Percentiles rank a stretch among this genome's conserved stretches.
Conservation (phyloP, 2,329 filamentous ascomycete genomes). For the Stemphylium beticola region DNA sequence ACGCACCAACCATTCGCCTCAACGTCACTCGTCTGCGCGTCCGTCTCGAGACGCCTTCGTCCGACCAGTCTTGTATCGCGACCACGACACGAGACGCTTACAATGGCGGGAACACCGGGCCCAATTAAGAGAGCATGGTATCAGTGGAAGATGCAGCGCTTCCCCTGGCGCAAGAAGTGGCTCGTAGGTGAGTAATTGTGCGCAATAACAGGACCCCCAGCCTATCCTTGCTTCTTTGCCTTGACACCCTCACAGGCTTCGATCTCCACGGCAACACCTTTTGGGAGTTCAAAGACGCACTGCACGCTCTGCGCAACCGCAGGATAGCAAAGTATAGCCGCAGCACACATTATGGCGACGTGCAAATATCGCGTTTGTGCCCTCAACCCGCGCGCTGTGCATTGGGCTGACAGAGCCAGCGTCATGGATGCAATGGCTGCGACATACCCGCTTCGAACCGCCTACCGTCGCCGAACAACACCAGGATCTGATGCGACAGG, state of each 20-base stretch:
- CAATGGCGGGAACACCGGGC: conserved; percentile 49
- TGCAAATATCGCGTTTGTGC: conserved; percentile 62
- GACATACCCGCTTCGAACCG: conserved; percentile 63
- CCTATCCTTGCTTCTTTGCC: conserved; percentile 7
- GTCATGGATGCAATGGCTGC: conserved; percentile 73
- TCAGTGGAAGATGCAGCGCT: conserved; percentile 66
- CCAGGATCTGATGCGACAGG: conserved; percentile 62
- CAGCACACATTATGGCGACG: conserved; percentile 63
- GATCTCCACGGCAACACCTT: conserved; percentile 70
- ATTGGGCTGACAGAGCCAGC: conserved; percentile 48
- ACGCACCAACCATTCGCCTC: conserved; percentile 32
- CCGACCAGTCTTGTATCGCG: conserved; percentile 8
- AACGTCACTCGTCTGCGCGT: conserved; percentile 37
- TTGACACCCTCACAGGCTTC: conserved; percentile 53
- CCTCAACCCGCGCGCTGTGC: not conserved
- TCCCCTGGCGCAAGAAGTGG: conserved; percentile 68
- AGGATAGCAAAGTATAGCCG: conserved; percentile 64
- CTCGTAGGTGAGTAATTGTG: conserved; percentile 58
- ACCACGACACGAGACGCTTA: conserved; percentile 20
- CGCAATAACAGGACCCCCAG: not conserved
- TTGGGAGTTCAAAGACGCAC: conserved; percentile 68
- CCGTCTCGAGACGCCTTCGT: conserved; percentile 13
- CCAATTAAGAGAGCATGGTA: conserved; percentile 59
- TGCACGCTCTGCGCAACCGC: conserved; percentile 61
- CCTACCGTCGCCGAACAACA: conserved; percentile 66